Evolutionary conservation across 1,284 basidiomycete genomes (phyloP), one percentile per base, ranked within the genome.

Genomic region (Heterobasidion occidentale): DNA sequence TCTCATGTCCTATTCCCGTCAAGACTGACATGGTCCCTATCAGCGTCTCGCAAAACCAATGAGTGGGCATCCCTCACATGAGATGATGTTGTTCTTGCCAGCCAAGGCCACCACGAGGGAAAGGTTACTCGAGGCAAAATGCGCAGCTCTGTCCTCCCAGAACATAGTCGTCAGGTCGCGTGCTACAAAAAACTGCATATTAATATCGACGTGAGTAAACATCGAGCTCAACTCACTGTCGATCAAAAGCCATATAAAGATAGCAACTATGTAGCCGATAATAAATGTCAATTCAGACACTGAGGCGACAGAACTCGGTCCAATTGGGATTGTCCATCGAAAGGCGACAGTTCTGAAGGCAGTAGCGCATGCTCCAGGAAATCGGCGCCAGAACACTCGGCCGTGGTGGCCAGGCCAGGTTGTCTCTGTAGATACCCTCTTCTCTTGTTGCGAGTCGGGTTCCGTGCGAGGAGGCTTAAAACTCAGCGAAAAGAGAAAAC

Each of bases 81-180:
- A 77, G 12, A 79, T 71, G 46, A 77, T 58, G 60, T 78, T 79
- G 64, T 79, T 78, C 64, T 76, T 76, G 5, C 73, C 72, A 0
- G 76, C 75, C 15, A 79, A 65, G 9, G 71, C 75, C 36, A 77
- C 72, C 49, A 78, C 71, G 52, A 79, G 65, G 5, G 75, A 71
- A 3, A 77, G 65, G 57, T 79, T 76, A 51, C 69, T 72, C 5
- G 71, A 70, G 7, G 72, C 73, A 19, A 76, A 59, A 63, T 71
- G 71, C 0, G 70, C 75, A 9, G 74, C 69, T 52, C 73, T 68
- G 47, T 75, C 71, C 49, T 71, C 63, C 59, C 63, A 74, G 57
- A 68, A 72, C 61, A 63, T 66, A 17, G 57, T 57, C 15, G 63
- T 56, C 14, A 70, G 58, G 36, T 65, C 62, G 15, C 62, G 33